Conservation (phyloP, 257 asterid species). For the Solanum pinnatisectum region DNA sequence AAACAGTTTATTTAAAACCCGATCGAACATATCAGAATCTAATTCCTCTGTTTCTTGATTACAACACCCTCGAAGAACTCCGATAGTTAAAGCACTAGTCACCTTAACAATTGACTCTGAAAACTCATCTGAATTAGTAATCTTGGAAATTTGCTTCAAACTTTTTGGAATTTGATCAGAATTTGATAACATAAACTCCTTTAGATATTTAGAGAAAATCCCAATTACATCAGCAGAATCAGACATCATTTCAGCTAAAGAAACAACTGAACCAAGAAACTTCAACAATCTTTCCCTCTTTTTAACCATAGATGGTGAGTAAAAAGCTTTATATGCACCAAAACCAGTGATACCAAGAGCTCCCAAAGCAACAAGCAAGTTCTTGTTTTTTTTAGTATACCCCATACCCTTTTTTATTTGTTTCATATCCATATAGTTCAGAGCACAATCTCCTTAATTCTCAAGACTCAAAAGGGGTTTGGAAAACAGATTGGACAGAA, state of each 20-base stretch:
- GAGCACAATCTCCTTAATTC: neutral
- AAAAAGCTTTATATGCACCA: constrained; percentile 39
- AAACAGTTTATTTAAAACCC: constrained; percentile 37
- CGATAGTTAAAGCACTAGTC: constrained; percentile 39
- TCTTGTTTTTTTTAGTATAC: constrained; percentile 24
- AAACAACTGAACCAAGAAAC: constrained; percentile 25
- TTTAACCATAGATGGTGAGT: constrained; percentile 32
- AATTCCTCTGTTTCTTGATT: neutral
- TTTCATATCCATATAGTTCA: constrained; percentile 28
- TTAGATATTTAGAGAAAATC: constrained; percentile 46
- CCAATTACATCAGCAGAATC: constrained; percentile 55
- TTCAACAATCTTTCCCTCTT: constrained; percentile 39
- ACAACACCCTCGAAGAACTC: constrained; percentile 36
- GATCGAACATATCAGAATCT: constrained; percentile 11
- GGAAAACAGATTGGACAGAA: neutral
- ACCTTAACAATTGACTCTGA: constrained; percentile 30
- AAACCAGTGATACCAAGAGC: constrained; percentile 44
- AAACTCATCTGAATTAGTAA: constrained; percentile 35
- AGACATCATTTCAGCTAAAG: constrained; percentile 45
- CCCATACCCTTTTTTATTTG: constrained; percentile 17
- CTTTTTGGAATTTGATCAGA: constrained; percentile 57
- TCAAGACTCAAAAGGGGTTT: neutral
- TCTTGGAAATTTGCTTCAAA: constrained; percentile 52
- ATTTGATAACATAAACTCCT: constrained; percentile 45
- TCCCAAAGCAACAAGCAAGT: constrained; percentile 31